These are phyloP conservation scores for Cyclotella atomus DNA, from an alignment of 108 stramenopile species.

Conservation along the genomic window DNA sequence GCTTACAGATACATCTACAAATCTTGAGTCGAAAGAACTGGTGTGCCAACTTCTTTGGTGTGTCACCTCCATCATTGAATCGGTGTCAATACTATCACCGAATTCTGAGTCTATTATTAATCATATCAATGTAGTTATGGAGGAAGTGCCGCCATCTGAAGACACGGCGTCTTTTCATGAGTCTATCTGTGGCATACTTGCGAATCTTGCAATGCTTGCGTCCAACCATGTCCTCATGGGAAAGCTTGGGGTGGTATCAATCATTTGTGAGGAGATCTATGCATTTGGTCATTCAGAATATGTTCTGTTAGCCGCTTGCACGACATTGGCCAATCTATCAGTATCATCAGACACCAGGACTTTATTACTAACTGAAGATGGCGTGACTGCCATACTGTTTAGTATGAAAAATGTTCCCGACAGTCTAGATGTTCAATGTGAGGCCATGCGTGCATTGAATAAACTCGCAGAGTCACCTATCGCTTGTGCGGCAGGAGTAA, in stretches of 20 bases:
- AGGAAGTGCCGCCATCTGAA: neutral
- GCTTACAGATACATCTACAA: neutral
- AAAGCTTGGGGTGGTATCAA: slow-evolving; percentile 7
- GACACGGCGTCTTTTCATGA: slow-evolving; percentile 12
- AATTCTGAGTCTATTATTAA: neutral
- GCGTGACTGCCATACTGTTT: slow-evolving; percentile 2
- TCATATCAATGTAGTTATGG: neutral
- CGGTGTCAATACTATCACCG: neutral
- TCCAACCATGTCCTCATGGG: slow-evolving; percentile 12
- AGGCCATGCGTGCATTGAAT: slow-evolving; percentile 17
- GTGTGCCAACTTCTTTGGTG: slow-evolving; percentile 16
- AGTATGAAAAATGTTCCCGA: slow-evolving; percentile 10
- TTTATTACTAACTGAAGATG: slow-evolving; percentile 4
- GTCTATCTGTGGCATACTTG: slow-evolving; percentile 16
- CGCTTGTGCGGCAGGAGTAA: neutral
- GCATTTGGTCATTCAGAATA: slow-evolving; percentile 2
- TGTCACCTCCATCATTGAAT: slow-evolving; percentile 6
- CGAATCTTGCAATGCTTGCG: slow-evolving; percentile 18
- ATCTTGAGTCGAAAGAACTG: neutral
- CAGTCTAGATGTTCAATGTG: slow-evolving; percentile 13
- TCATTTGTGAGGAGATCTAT: slow-evolving; percentile 12
- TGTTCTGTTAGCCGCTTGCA: slow-evolving; percentile 4
- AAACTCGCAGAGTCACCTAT: slow-evolving; percentile 4
- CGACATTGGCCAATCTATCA: slow-evolving; percentile 27
- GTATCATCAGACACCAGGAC: slow-evolving; percentile 8